Percentiles rank a stretch among this genome's conserved stretches.
phyloP scores from a whole-genome alignment of 257 asterid genomes.

The Anisodus tanguticus region DNA sequence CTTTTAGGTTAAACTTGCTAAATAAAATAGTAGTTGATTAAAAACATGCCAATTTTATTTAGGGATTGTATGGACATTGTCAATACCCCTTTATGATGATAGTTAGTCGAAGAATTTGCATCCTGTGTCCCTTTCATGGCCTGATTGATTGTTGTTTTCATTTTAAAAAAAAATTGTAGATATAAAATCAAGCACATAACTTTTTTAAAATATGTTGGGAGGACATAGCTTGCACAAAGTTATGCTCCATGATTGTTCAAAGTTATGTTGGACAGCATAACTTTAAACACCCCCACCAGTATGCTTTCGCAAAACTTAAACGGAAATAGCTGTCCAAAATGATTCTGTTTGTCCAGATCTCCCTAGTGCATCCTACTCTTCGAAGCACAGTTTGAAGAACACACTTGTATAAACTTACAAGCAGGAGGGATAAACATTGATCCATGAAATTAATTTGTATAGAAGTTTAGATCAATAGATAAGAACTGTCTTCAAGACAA shows the following conservation, averaged over 20 bases:
- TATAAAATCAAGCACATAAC: too few species aligned
- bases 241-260: not conserved
- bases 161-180: too few species aligned
- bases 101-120: not conserved
- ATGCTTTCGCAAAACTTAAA: too few species aligned
- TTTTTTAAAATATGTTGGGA: not conserved
- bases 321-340: too few species aligned
- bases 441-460: not conserved
- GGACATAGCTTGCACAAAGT: not conserved
- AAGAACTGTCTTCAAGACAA: not conserved
- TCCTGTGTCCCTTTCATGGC: not conserved
- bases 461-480: too few species aligned
- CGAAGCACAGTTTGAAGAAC: not conserved
- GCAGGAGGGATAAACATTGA: not conserved
- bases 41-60: too few species aligned
- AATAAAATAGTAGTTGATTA: too few species aligned
- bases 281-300: too few species aligned
- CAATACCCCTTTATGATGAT: too few species aligned
- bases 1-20: too few species aligned
- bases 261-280: not conserved
- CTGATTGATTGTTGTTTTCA: not conserved
- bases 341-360: too few species aligned
- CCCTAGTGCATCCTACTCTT: not conserved
- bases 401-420: not conserved
- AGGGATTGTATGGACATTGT: too few species aligned